A percentile compares a stretch with the other conserved stretches of the same genome.
Evolutionary conservation across 2,329 filamentous ascomycete genomes (phyloP).

Genomic region (Aaosphaeria arxii): DNA sequence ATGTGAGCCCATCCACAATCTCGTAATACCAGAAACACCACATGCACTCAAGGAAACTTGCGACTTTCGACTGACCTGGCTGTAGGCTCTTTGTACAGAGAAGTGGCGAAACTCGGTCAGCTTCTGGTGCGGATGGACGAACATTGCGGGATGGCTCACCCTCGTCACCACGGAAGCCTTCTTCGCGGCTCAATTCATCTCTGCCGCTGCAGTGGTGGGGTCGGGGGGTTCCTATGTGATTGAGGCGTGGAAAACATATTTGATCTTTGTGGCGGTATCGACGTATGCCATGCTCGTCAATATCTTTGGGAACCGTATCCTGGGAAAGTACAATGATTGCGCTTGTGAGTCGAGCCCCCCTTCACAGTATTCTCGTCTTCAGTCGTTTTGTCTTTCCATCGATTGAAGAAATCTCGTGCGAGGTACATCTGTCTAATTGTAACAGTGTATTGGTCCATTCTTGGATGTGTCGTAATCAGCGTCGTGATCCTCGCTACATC

Average conservation of each 20-base stretch:
- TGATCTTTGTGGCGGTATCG: conserved; percentile 42
- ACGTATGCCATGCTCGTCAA: conserved; percentile 40
- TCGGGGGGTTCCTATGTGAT: conserved; percentile 39
- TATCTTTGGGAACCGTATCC: conserved; percentile 42
- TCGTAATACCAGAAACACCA: not conserved
- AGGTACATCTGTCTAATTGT: not conserved
- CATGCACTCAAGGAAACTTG: too few relatives aligned
- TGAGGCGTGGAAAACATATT: conserved; percentile 41
- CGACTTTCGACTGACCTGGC: not conserved
- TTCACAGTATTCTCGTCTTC: not conserved
- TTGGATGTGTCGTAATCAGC: conserved; percentile 42
- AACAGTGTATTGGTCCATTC: conserved; percentile 7
- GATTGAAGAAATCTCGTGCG: not conserved
- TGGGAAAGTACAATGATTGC: conserved; percentile 39
- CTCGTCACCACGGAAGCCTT: conserved; percentile 45
- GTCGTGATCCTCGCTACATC: conserved; percentile 43
- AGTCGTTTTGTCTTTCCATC: not conserved
- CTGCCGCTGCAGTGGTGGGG: conserved; percentile 41
- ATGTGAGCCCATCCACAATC: conserved; percentile 6
- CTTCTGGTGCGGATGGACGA: conserved; percentile 46
- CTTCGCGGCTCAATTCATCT: conserved; percentile 46
- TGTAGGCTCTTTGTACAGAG: conserved; percentile 40
- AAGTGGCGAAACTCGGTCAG: conserved; percentile 41
- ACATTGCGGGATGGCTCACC: conserved; percentile 47
- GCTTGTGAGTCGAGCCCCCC: conserved; percentile 27